These are phyloP conservation scores for Penicillium ochrochloron DNA, from an alignment of 495 filamentous ascomycete species.

Conservation along the genomic window DNA sequence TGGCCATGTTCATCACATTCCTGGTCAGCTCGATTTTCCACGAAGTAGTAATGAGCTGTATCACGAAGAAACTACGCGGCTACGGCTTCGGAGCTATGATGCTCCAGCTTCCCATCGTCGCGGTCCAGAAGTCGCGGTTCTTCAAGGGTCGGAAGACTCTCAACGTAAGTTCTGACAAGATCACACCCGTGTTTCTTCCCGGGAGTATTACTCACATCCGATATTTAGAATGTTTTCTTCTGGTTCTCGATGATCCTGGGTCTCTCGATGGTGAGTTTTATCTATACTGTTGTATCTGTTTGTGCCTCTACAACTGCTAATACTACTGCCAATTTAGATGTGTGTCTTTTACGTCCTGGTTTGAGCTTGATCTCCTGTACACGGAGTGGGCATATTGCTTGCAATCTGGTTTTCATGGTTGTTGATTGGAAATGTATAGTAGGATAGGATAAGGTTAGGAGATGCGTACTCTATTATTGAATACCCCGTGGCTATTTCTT, in stretches of 20 bases:
- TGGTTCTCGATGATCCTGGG: slow-evolving; percentile 96
- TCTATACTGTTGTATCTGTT: background rate
- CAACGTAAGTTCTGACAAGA: slow-evolving; percentile 56
- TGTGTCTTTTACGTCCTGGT: slow-evolving; percentile 63
- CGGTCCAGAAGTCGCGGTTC: slow-evolving; percentile 80
- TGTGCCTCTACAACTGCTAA: background rate
- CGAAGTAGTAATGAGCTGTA: slow-evolving; percentile 96
- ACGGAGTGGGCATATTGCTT: background rate
- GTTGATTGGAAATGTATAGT: background rate
- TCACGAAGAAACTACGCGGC: slow-evolving; percentile 93
- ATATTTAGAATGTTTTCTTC: slow-evolving; percentile 75
- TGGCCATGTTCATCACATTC: slow-evolving; percentile 91
- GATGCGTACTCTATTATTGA: background rate
- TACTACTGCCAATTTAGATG: slow-evolving; percentile 43
- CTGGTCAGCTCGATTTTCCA: slow-evolving; percentile 86
- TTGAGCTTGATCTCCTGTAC: slow-evolving; percentile 19
- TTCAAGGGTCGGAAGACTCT: slow-evolving; percentile 74
- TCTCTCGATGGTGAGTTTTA: slow-evolving; percentile 72
- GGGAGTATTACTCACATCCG: background rate
- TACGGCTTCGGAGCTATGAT: slow-evolving; percentile 96
- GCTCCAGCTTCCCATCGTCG: slow-evolving; percentile 92
- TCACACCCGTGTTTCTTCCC: too few relatives aligned
- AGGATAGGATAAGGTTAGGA: background rate
- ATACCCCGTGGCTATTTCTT: slow-evolving; percentile 1
- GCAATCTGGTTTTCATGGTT: background rate